phyloP scores from a whole-genome alignment of 108 stramenopile species.

The Cylindrotheca fusiformis region DNA sequence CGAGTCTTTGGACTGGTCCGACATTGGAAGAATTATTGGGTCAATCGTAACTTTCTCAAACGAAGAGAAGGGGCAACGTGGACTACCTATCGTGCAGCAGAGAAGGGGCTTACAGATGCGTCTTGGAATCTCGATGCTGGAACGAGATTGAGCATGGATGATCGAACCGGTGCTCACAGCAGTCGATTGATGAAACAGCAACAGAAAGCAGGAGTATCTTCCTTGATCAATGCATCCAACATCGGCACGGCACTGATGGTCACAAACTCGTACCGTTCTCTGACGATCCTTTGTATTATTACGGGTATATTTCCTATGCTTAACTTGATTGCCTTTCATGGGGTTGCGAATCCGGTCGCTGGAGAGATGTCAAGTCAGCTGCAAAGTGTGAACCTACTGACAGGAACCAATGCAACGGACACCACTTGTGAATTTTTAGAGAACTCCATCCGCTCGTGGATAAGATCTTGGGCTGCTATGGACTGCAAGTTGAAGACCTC shows the following conservation, averaged over 20 bases:
- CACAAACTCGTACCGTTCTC: slow-evolving; percentile 66
- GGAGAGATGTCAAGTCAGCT: slow-evolving; percentile 23
- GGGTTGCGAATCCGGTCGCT: slow-evolving; percentile 23
- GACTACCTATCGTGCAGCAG: not conserved
- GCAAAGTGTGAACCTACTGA: slow-evolving; percentile 28
- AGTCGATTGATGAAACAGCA: not conserved
- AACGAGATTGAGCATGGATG: not conserved
- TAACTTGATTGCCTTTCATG: slow-evolving; percentile 13
- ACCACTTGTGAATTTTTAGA: slow-evolving; percentile 30
- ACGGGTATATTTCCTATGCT: slow-evolving; percentile 42
- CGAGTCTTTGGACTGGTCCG: slow-evolving; percentile 82
- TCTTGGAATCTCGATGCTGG: slow-evolving; percentile 1
- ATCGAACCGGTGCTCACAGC: not conserved
- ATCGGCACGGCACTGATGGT: slow-evolving; percentile 84
- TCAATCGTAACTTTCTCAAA: slow-evolving; percentile 34
- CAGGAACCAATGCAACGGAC: slow-evolving; percentile 2
- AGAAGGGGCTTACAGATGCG: not conserved
- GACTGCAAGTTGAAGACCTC: slow-evolving; percentile 2
- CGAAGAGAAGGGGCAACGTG: not conserved
- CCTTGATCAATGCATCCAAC: slow-evolving; percentile 48
- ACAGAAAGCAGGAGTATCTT: slow-evolving; percentile 10
- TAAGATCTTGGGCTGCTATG: slow-evolving; percentile 12
- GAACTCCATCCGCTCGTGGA: slow-evolving; percentile 26
- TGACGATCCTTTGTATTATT: slow-evolving; percentile 54
- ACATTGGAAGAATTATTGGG: slow-evolving; percentile 69